These are phyloP conservation scores for Nicotiana noctiflora DNA, from an alignment of 257 asterid species.

Conservation along the genomic window DNA sequence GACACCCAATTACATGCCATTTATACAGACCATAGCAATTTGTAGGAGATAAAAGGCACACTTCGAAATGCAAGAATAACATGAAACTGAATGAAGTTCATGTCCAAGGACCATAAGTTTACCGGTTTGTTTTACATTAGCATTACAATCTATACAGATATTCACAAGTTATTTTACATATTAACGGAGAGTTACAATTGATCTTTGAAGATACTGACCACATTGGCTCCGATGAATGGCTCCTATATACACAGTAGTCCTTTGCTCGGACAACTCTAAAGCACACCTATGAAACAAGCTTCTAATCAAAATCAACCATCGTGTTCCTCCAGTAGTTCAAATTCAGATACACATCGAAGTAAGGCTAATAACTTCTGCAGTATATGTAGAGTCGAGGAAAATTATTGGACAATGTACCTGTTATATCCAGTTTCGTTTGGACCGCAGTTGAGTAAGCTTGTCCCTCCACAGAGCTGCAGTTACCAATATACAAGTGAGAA, in stretches of 20 bases:
- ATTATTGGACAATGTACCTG: background rate
- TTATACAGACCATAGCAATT: background rate
- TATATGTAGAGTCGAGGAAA: background rate
- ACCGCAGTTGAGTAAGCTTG: slow-evolving; percentile 72
- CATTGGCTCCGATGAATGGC: slow-evolving; percentile 20
- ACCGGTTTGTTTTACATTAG: background rate
- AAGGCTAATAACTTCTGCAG: background rate
- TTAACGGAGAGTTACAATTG: background rate
- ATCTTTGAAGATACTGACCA: slow-evolving; percentile 4
- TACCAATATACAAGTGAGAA: background rate
- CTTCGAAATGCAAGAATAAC: background rate
- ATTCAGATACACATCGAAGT: background rate
- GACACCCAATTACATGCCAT: no score
- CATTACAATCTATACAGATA: slow-evolving; percentile 23
- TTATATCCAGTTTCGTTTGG: slow-evolving; percentile 78
- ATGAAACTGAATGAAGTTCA: background rate
- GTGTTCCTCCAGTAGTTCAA: background rate
- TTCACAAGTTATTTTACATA: slow-evolving; percentile 22
- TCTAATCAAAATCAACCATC: background rate
- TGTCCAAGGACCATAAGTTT: background rate
- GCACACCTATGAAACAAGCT: background rate
- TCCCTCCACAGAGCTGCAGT: slow-evolving; percentile 85
- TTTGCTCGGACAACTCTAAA: slow-evolving; percentile 13
- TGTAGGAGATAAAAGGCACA: background rate
- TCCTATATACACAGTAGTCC: slow-evolving; percentile 29